phyloP scores from a whole-genome alignment of 2,329 filamentous ascomycete genomes.

The Aureobasidium sp. region DNA sequence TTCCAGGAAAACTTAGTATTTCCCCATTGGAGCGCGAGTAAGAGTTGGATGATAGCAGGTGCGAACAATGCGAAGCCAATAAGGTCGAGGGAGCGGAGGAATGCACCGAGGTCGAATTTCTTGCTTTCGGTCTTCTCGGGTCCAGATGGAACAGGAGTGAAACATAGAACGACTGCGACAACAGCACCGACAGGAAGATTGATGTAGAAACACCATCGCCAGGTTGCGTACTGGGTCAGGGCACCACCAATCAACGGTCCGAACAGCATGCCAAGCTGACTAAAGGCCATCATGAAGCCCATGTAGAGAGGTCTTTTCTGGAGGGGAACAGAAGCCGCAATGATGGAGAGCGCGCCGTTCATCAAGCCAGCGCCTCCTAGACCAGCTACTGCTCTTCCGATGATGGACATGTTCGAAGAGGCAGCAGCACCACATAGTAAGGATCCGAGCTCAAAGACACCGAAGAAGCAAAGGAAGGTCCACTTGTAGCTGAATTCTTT shows the following conservation, averaged over 20 bases:
- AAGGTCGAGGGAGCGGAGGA: slow-evolving; percentile 38
- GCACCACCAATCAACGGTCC: slow-evolving; percentile 32
- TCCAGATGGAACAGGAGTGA: slow-evolving; percentile 25
- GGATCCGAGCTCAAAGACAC: slow-evolving; percentile 42
- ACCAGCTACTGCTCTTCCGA: slow-evolving; percentile 47
- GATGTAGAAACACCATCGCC: slow-evolving; percentile 17
- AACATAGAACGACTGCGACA: slow-evolving; percentile 25
- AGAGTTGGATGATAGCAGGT: slow-evolving; percentile 28
- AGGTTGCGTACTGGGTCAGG: slow-evolving; percentile 34
- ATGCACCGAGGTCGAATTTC: slow-evolving; percentile 32
- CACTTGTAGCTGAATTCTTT: slow-evolving; percentile 44
- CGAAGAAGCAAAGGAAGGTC: slow-evolving; percentile 42
- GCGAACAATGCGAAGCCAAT: slow-evolving; percentile 38
- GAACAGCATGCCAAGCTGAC: slow-evolving; percentile 30
- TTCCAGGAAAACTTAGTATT: slow-evolving; percentile 32
- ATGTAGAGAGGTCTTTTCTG: slow-evolving; percentile 36
- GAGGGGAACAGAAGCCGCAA: slow-evolving; percentile 39
- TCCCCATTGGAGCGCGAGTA: slow-evolving; percentile 38
- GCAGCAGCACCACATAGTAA: slow-evolving; percentile 44
- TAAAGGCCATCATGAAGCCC: slow-evolving; percentile 28
- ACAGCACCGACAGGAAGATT: slow-evolving; percentile 34
- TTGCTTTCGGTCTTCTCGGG: slow-evolving; percentile 19
- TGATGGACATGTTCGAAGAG: slow-evolving; percentile 45
- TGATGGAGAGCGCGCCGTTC: slow-evolving; percentile 36
- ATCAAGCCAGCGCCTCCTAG: slow-evolving; percentile 44